Conservation (phyloP, 2,329 filamentous ascomycete genomes). For the Pseudocercospora fuligena region DNA sequence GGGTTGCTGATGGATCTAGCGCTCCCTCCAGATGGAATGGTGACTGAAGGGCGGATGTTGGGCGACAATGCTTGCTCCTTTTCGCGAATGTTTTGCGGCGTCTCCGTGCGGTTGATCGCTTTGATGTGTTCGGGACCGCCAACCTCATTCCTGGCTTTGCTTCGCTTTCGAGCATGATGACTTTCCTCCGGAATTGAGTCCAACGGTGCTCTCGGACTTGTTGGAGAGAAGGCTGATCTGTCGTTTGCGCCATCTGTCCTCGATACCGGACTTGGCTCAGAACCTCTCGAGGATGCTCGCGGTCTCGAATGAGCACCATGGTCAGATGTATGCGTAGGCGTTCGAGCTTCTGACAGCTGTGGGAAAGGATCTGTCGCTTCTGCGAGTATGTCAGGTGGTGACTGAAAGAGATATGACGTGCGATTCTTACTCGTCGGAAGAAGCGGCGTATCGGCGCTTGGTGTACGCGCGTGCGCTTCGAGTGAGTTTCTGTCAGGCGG, state of each 20-base stretch:
- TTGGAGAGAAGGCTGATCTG: slow-evolving; percentile 27
- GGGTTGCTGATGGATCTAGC: slow-evolving; percentile 32
- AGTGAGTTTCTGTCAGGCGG: slow-evolving; percentile 14
- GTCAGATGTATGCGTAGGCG: slow-evolving; percentile 14
- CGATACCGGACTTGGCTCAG: slow-evolving; percentile 8
- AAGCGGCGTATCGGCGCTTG: slow-evolving; percentile 42
- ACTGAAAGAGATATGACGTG: slow-evolving; percentile 53
- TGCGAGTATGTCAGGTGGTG: slow-evolving; percentile 42
- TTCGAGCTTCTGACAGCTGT: slow-evolving; percentile 12
- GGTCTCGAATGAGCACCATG: slow-evolving; percentile 2
- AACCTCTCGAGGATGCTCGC: slow-evolving; percentile 12
- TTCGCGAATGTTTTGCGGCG: slow-evolving; percentile 48
- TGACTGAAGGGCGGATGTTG: slow-evolving; percentile 17
- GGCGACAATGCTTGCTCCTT: slow-evolving; percentile 33
- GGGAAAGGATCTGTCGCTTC: slow-evolving; percentile 16
- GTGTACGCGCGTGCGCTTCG: slow-evolving; percentile 25
- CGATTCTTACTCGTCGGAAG: slow-evolving; percentile 52
- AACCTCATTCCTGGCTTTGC: slow-evolving; percentile 48
- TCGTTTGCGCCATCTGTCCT: slow-evolving; percentile 15
- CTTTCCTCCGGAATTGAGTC: slow-evolving; percentile 50
- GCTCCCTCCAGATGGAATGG: slow-evolving; percentile 10
- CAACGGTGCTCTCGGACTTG: slow-evolving; percentile 42
- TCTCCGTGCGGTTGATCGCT: slow-evolving; percentile 46
- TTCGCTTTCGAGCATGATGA: slow-evolving; percentile 43
- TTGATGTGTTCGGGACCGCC: slow-evolving; percentile 51